phyloP scores from a whole-genome alignment of 23 red algal species.

The Gracilaria gracilis region DNA sequence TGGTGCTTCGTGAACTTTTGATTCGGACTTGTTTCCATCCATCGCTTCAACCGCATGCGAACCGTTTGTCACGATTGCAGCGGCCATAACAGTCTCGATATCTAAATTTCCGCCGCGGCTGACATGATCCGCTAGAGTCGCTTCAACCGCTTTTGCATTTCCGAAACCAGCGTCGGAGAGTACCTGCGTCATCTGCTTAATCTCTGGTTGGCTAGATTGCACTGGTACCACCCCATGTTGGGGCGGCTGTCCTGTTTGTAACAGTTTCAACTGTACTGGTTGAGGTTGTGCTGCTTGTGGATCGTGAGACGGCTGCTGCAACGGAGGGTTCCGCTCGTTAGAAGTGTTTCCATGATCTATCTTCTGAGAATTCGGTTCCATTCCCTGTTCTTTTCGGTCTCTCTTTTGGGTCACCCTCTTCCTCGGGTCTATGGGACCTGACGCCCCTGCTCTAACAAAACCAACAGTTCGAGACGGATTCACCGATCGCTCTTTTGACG shows the following conservation, averaged over 20 bases:
- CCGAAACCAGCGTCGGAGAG: constrained; percentile 50
- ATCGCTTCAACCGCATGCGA: constrained; percentile 9
- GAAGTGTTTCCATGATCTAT: not conserved
- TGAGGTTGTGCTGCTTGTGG: not conserved
- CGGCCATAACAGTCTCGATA: constrained; percentile 62
- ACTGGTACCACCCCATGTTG: constrained; percentile 16
- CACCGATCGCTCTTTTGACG: not conserved
- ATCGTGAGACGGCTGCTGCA: not conserved
- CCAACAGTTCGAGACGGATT: not conserved
- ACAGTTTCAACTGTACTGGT: not conserved
- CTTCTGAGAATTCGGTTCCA: not conserved
- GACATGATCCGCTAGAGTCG: constrained; percentile 51
- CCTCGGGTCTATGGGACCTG: constrained; percentile 18
- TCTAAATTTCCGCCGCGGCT: constrained; percentile 53
- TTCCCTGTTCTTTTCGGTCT: constrained; percentile 10
- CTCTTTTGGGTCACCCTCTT: constrained; percentile 4
- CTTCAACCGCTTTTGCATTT: constrained; percentile 50
- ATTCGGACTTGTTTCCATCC: not conserved
- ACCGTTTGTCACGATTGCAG: constrained; percentile 43
- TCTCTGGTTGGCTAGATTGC: constrained; percentile 35
- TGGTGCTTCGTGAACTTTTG: not conserved
- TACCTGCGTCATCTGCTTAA: constrained; percentile 47
- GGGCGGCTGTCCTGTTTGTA: not conserved
- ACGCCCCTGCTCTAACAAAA: not conserved
- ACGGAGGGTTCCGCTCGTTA: not conserved